Conservation (phyloP, 768 basidiomycete genomes). For the Amyloporia xantha region DNA sequence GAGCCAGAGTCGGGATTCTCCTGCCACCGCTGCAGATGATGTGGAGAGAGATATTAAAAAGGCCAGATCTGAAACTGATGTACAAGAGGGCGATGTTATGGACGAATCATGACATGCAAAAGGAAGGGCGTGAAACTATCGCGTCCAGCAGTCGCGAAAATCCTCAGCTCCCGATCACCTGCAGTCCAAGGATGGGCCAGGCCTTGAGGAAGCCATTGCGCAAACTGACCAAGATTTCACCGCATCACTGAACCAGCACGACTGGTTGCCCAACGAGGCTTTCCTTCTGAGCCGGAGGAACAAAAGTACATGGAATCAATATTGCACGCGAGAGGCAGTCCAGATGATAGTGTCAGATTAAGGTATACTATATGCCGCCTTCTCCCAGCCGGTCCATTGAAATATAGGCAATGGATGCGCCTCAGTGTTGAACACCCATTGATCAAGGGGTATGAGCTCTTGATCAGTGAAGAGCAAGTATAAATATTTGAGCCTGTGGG, state of each 20-base stretch:
- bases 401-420: conserved; percentile 75
- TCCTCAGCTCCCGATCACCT: too few relatives aligned
- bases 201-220: too few relatives aligned
- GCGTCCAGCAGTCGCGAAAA: too few relatives aligned
- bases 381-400: conserved; percentile 49
- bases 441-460: conserved; percentile 46
- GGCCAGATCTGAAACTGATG: conserved; percentile 26
- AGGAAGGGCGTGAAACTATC: too few relatives aligned
- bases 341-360: too few relatives aligned
- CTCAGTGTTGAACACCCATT: conserved; percentile 42
- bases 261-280: too few relatives aligned
- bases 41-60: conserved; percentile 32
- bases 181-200: too few relatives aligned
- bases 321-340: too few relatives aligned
- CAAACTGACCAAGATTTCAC: too few relatives aligned
- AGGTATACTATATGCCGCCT: conserved; percentile 9
- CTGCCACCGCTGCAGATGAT: conserved; percentile 3
- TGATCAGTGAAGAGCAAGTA: conserved; percentile 60
- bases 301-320: too few relatives aligned
- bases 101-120: neutral
- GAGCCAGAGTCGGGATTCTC: conserved; percentile 2
- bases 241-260: too few relatives aligned
- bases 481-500: conserved; percentile 57
- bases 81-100: neutral
- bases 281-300: too few relatives aligned